These are phyloP conservation scores for Rosa multiflora DNA, from an alignment of 306 rosid genomes.

Conservation along the genomic window DNA sequence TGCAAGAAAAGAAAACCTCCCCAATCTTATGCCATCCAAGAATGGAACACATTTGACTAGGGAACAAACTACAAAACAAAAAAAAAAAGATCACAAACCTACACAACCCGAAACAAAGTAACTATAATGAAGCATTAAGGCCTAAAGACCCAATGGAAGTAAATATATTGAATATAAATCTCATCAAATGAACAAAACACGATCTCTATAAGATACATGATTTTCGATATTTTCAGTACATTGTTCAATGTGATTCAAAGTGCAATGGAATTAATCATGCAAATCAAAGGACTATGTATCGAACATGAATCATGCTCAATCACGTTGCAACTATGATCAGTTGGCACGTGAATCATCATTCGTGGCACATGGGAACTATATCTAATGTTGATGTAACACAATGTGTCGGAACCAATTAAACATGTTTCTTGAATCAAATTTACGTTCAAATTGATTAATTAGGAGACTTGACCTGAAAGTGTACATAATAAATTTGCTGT, in stretches of 20 bases:
- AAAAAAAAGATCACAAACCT: too few species aligned
- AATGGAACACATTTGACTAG: too few species aligned
- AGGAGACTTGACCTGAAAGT: neutral
- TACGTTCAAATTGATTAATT: neutral
- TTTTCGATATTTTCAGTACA: neutral
- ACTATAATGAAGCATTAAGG: too few species aligned
- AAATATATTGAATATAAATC: too few species aligned
- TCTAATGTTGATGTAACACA: neutral
- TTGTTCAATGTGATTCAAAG: neutral
- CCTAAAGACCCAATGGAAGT: too few species aligned
- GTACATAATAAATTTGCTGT: neutral
- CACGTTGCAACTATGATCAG: neutral
- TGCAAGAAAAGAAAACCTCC: too few species aligned
- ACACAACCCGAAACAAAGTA: too few species aligned
- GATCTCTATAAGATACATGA: neutral
- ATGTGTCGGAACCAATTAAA: neutral
- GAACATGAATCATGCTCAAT: neutral
- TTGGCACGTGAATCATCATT: slow-evolving; percentile 28
- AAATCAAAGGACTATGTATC: neutral
- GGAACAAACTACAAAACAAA: too few species aligned
- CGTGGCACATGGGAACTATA: slow-evolving; percentile 24
- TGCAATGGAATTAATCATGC: neutral
- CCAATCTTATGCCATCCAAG: too few species aligned
- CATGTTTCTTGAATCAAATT: neutral
- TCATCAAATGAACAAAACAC: neutral